Percentiles rank a stretch among this genome's conserved stretches.
These are phyloP conservation scores for Pythium dissotocum DNA, from an alignment of 352 stramenopile species.

Conservation along the genomic window DNA sequence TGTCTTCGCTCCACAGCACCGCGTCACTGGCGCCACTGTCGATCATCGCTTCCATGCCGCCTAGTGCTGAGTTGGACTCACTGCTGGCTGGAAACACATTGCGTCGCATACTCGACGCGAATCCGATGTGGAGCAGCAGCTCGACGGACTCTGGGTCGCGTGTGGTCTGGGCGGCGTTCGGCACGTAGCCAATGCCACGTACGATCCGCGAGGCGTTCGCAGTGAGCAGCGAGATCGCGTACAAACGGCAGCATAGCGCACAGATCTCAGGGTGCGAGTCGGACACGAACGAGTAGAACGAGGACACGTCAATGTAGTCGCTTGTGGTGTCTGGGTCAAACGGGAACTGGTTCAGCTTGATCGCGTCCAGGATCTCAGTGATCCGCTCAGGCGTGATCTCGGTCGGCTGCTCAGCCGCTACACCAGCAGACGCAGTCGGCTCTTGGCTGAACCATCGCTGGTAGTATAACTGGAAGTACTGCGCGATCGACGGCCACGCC, in stretches of 20 bases:
- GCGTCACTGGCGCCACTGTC: slow-evolving; percentile 34
- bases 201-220: slow-evolving; percentile 57
- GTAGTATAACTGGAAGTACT: slow-evolving; percentile 75
- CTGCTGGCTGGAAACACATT: slow-evolving; percentile 2
- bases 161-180: slow-evolving; percentile 53
- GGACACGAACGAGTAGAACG: slow-evolving; percentile 85
- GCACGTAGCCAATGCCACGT: slow-evolving; percentile 61
- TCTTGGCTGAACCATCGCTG: slow-evolving; percentile 57
- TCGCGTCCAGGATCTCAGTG: slow-evolving; percentile 55
- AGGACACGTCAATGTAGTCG: slow-evolving; percentile 79
- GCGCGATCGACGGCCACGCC: slow-evolving; percentile 52
- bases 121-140: slow-evolving; percentile 67
- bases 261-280: slow-evolving; percentile 81
- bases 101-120: slow-evolving; percentile 48
- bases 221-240: slow-evolving; percentile 62
- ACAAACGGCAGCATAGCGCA: slow-evolving; percentile 75
- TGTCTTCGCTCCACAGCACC: slow-evolving; percentile 51
- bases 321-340: slow-evolving; percentile 72
- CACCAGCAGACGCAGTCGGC: background rate
- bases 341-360: slow-evolving; percentile 69
- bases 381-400: slow-evolving; percentile 37
- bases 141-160: slow-evolving; percentile 50
- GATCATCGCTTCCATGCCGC: slow-evolving; percentile 21
- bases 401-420: background rate
- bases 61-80: slow-evolving; percentile 8